Conservation (phyloP, 2,329 filamentous ascomycete genomes). For the Penicillium sp. region DNA sequence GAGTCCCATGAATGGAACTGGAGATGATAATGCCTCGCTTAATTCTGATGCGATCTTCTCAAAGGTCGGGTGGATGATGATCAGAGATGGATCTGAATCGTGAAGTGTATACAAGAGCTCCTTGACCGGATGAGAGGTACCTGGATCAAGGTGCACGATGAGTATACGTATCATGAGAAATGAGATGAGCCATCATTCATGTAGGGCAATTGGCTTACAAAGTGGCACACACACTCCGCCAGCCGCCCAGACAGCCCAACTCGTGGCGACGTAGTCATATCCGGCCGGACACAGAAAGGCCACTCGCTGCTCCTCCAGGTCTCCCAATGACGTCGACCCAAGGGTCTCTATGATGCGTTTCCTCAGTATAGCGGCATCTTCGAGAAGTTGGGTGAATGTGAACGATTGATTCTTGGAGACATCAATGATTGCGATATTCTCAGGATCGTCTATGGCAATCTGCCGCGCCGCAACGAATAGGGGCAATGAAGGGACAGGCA, state of each 20-base stretch:
- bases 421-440: constrained; percentile 38
- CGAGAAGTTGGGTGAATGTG: constrained; percentile 37
- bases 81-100: constrained; percentile 39
- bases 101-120: constrained; percentile 39
- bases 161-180: too few species aligned
- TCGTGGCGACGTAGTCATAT: constrained; percentile 39
- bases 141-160: constrained; percentile 12
- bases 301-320: constrained; percentile 35
- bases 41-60: constrained; percentile 29
- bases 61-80: constrained; percentile 38
- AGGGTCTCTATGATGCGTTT: constrained; percentile 32
- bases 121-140: constrained; percentile 38
- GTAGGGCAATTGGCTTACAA: constrained; percentile 26
- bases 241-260: constrained; percentile 42
- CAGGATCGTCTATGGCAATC: constrained; percentile 26
- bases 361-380: constrained; percentile 34
- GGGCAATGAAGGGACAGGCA: constrained; percentile 35
- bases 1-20: constrained; percentile 30
- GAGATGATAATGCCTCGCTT: constrained; percentile 22
- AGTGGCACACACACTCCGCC: constrained; percentile 41
- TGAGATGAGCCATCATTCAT: too few species aligned
- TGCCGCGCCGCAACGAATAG: constrained; percentile 36
- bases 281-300: constrained; percentile 37
- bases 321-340: constrained; percentile 16
- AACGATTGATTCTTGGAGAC: constrained; percentile 34